Conservation (phyloP, 805 yeast genomes). For the Gaillardinia entomophila region DNA sequence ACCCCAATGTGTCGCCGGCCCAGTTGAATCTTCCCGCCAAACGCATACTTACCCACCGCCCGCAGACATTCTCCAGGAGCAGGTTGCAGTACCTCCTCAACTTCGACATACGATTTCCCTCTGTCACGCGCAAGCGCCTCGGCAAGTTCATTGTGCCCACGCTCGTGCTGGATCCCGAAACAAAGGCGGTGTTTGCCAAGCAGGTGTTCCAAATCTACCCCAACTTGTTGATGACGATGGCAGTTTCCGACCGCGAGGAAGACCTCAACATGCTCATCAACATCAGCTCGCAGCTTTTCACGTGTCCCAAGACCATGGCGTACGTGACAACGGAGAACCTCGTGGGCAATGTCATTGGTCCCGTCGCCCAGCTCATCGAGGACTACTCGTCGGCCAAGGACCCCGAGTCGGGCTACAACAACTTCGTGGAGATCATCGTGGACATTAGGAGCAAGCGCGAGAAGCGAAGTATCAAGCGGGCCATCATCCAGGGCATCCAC, state of each 20-base stretch:
- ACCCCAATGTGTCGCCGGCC: conserved; percentile 1
- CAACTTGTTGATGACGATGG: conserved; percentile 40
- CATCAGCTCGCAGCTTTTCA: conserved; percentile 34
- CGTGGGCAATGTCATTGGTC: conserved; percentile 41
- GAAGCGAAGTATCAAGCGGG: conserved; percentile 20
- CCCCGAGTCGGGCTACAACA: conserved; percentile 27
- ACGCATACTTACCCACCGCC: background rate
- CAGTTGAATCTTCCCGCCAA: background rate
- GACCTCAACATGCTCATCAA: conserved; percentile 28
- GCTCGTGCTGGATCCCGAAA: conserved; percentile 43
- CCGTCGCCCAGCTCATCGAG: conserved; percentile 40
- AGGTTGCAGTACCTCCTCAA: conserved; percentile 54
- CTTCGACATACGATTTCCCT: conserved; percentile 57
- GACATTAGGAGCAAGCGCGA: conserved; percentile 10
- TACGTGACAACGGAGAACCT: conserved; percentile 34
- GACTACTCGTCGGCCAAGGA: conserved; percentile 32
- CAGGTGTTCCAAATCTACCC: conserved; percentile 55
- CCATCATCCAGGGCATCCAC: conserved; percentile 24
- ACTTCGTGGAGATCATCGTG: conserved; percentile 17
- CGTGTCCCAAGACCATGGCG: conserved; percentile 39
- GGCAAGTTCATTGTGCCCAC: conserved; percentile 50
- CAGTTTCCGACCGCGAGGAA: conserved; percentile 48
- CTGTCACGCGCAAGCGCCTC: conserved; percentile 42
- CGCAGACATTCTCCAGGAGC: conserved; percentile 23
- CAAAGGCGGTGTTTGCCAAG: conserved; percentile 43